A percentile compares a stretch with the other conserved stretches of the same genome.
Evolutionary conservation across 2,329 filamentous ascomycete species (phyloP).

Genomic region (Trichoderma sp.): DNA sequence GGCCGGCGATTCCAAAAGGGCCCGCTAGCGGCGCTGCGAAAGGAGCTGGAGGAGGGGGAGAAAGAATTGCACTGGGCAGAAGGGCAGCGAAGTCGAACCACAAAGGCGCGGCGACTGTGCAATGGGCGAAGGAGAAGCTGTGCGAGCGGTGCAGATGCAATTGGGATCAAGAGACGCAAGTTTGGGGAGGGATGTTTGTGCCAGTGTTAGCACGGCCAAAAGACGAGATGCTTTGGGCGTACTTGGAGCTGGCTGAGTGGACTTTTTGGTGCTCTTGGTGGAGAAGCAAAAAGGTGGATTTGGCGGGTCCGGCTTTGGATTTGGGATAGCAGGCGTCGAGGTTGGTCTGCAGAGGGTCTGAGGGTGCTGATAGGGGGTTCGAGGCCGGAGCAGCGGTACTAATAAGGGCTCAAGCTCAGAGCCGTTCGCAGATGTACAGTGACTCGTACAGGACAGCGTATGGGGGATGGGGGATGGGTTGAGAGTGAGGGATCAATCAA

Average conservation of each 20-base stretch:
- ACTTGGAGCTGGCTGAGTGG: conserved; percentile 18
- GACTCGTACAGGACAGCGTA: not conserved
- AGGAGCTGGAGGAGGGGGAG: not conserved
- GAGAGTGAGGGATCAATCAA: not conserved
- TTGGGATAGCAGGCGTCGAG: conserved; percentile 5
- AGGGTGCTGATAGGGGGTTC: conserved; percentile 4
- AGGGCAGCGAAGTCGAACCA: not conserved
- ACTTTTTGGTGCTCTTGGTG: conserved; percentile 14
- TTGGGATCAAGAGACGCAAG: conserved; percentile 1
- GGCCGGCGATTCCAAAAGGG: conserved; percentile 15
- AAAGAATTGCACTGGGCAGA: not conserved
- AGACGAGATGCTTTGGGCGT: conserved; percentile 20
- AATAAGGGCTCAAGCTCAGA: not conserved
- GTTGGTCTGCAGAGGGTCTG: not conserved
- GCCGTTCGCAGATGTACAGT: not conserved
- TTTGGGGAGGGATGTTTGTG: conserved; percentile 23
- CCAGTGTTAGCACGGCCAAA: conserved; percentile 18
- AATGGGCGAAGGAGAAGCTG: conserved; percentile 1
- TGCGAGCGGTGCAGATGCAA: conserved; percentile 17
- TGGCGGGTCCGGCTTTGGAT: conserved; percentile 21
- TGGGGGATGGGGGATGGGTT: not conserved
- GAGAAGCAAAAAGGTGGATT: conserved; percentile 13
- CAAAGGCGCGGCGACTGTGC: conserved; percentile 3
- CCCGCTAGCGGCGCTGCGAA: conserved; percentile 15
- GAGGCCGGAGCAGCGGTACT: conserved; percentile 3